phyloP scores from a whole-genome alignment of 2,329 filamentous ascomycete genomes.

The Sphaerostilbella broomeana region DNA sequence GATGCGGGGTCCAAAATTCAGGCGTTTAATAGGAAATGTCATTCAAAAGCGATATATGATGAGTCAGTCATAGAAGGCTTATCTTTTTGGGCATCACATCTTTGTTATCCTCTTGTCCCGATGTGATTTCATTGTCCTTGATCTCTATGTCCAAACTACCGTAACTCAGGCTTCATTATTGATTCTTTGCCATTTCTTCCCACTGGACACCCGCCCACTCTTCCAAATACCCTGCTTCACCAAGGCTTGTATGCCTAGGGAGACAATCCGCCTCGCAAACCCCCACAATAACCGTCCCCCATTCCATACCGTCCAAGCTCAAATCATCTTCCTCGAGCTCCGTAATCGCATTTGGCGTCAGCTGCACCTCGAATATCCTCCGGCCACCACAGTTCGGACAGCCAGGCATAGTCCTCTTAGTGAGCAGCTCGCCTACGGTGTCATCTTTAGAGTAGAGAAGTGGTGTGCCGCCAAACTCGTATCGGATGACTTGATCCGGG shows the following conservation, averaged over 20 bases:
- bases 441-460: slow-evolving; percentile 79
- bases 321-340: slow-evolving; percentile 75
- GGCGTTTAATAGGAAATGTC: slow-evolving; percentile 33
- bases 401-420: slow-evolving; percentile 54
- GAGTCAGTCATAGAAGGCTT: slow-evolving; percentile 23
- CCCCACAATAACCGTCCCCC: slow-evolving; percentile 85
- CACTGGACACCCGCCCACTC: slow-evolving; percentile 99
- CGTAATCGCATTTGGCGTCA: slow-evolving; percentile 83
- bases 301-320: slow-evolving; percentile 85
- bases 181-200: slow-evolving; percentile 62
- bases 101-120: slow-evolving; percentile 4
- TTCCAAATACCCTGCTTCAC: slow-evolving; percentile 72
- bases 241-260: slow-evolving; percentile 49
- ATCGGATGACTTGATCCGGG: slow-evolving; percentile 74
- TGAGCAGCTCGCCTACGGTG: slow-evolving; percentile 60
- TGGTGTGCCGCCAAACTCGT: slow-evolving; percentile 67
- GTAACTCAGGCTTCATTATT: slow-evolving; percentile 16
- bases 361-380: slow-evolving; percentile 83
- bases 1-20: slow-evolving; percentile 24
- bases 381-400: slow-evolving; percentile 70
- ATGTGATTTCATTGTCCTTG: slow-evolving; percentile 15
- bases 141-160: not conserved
- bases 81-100: slow-evolving; percentile 16
- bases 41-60: slow-evolving; percentile 30
- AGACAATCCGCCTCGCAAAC: slow-evolving; percentile 78